A percentile compares a stretch with the other conserved stretches of the same genome.
phyloP scores from a whole-genome alignment of 108 stramenopile species.

The Discostella stelligeroides region DNA sequence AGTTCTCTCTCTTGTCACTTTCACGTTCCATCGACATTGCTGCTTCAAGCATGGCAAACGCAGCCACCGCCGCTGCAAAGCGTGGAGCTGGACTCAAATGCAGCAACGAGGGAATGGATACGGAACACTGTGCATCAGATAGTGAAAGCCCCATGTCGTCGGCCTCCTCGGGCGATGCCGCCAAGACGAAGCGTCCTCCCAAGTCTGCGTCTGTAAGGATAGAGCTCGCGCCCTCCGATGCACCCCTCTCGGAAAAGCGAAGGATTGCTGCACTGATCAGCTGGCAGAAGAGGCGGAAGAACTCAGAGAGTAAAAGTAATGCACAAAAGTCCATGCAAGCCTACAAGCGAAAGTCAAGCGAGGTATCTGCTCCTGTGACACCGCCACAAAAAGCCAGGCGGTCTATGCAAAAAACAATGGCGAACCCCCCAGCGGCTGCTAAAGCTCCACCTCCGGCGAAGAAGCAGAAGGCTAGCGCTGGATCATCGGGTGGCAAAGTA shows the following conservation, averaged over 20 bases:
- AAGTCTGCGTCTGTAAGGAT: background rate
- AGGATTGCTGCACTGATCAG: conserved; percentile 34
- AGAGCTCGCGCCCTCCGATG: conserved; percentile 1
- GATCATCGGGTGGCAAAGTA: background rate
- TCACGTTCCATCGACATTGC: too few relatives aligned
- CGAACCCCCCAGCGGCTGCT: conserved; percentile 1
- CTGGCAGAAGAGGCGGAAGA: conserved; percentile 28
- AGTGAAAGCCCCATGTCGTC: conserved; percentile 1
- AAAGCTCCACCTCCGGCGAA: background rate
- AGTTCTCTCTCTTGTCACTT: too few relatives aligned
- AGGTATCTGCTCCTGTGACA: conserved; percentile 1
- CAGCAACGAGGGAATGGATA: conserved; percentile 3
- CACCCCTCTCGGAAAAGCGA: conserved; percentile 36
- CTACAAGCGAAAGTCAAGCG: background rate
- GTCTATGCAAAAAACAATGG: conserved; percentile 6
- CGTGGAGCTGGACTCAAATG: conserved; percentile 5
- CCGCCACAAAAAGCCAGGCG: background rate
- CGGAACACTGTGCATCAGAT: background rate
- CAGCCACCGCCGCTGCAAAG: conserved; percentile 15
- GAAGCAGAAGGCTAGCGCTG: background rate
- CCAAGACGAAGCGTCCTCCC: background rate
- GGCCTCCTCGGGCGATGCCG: background rate
- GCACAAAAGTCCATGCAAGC: conserved; percentile 1
- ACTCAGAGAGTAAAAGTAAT: background rate
- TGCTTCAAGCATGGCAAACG: conserved; percentile 11